Evolutionary conservation across 148 eudicot genomes (phyloP).

Genomic region (Silene uniflora): DNA sequence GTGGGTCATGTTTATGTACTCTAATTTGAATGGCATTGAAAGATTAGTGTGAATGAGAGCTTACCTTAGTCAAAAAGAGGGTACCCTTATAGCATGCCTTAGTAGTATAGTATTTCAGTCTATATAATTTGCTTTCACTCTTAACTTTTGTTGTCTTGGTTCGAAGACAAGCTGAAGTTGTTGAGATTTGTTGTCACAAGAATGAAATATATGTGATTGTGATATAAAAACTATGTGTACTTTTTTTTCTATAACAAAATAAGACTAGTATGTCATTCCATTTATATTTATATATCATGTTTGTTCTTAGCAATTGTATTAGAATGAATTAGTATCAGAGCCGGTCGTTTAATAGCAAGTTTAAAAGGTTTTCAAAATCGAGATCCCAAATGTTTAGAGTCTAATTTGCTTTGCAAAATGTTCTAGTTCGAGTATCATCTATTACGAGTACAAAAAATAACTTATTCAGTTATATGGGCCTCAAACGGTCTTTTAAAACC

Average conservation of each 20-base stretch:
- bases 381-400: too few relatives aligned
- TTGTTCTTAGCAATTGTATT: neutral
- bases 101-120: conserved; percentile 11
- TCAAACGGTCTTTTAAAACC: too few relatives aligned
- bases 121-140: conserved; percentile 28
- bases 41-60: conserved; percentile 31
- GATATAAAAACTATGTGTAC: neutral
- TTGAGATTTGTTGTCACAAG: conserved; percentile 34
- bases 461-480: too few relatives aligned
- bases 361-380: too few relatives aligned
- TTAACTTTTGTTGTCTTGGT: conserved; percentile 24
- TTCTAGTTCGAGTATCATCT: too few relatives aligned
- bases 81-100: conserved; percentile 20
- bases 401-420: too few relatives aligned
- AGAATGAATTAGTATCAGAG: too few relatives aligned
- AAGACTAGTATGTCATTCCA: neutral
- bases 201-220: conserved; percentile 12
- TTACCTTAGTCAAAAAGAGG: conserved; percentile 33
- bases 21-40: conserved; percentile 13
- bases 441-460: too few relatives aligned
- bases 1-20: conserved; percentile 23
- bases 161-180: conserved; percentile 31
- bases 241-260: neutral
- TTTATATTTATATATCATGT: too few relatives aligned
- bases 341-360: too few relatives aligned